Evolutionary conservation across 805 yeast genomes (phyloP).

Genomic region (Kodamaea kaohsiungensis): DNA sequence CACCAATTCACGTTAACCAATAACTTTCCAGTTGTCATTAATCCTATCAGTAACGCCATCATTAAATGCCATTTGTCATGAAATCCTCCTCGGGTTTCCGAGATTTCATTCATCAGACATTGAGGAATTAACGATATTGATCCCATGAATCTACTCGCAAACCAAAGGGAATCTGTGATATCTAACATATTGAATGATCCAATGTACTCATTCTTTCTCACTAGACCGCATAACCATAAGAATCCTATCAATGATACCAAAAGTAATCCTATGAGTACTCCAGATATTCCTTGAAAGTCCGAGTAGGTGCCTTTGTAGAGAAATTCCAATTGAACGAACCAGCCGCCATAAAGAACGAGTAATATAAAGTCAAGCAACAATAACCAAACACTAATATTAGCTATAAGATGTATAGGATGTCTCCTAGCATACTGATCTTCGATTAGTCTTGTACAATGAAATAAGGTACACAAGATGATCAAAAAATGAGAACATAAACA

Average conservation of each 20-base stretch:
- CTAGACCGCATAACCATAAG: constrained; percentile 10
- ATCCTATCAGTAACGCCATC: neutral
- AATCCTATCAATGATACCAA: constrained; percentile 2
- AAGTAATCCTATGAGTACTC: constrained; percentile 6
- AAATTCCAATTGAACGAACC: constrained; percentile 25
- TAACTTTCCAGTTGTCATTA: neutral
- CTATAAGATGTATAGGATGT: constrained; percentile 34
- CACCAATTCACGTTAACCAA: constrained; percentile 5
- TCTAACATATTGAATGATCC: constrained; percentile 36
- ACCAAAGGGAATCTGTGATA: constrained; percentile 43
- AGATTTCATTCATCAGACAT: constrained; percentile 13
- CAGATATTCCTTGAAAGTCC: constrained; percentile 37
- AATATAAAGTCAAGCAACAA: constrained; percentile 18
- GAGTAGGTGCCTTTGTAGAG: constrained; percentile 29
- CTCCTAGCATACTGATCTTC: constrained; percentile 20
- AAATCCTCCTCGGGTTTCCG: constrained; percentile 2
- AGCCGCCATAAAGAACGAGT: constrained; percentile 12
- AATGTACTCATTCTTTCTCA: neutral
- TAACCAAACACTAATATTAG: constrained; percentile 18
- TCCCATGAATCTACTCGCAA: constrained; percentile 24
- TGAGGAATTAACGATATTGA: constrained; percentile 42
- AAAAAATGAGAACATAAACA: neutral
- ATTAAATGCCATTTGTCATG: constrained; percentile 3
- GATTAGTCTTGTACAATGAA: constrained; percentile 3
- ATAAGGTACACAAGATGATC: neutral